A percentile compares a stretch with the other conserved stretches of the same genome.
Conservation (phyloP, 371 early-diverging fungal species). For the Circinella umbellata region DNA sequence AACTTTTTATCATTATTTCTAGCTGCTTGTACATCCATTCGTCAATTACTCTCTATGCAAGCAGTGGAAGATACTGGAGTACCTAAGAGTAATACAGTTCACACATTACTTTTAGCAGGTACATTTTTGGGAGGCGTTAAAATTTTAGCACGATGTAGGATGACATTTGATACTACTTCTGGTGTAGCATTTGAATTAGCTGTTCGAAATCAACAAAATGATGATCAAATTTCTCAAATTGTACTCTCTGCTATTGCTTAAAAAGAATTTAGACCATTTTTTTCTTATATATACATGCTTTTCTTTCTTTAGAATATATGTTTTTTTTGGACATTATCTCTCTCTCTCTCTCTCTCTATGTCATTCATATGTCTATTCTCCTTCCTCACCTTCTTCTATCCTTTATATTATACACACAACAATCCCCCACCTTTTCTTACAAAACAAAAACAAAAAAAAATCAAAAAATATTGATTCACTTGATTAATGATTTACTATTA, state of each 20-base stretch:
- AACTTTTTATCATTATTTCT: constrained; percentile 5
- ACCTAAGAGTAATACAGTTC: constrained; percentile 79
- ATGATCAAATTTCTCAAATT: constrained; percentile 69
- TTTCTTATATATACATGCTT: too few relatives aligned
- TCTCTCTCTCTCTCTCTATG: too few relatives aligned
- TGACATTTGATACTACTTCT: constrained; percentile 81
- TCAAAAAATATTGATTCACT: too few relatives aligned
- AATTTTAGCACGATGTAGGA: constrained; percentile 80
- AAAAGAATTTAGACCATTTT: background rate
- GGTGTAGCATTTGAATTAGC: constrained; percentile 94
- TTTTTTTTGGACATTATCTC: too few relatives aligned
- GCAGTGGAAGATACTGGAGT: constrained; percentile 73
- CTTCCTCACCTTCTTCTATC: too few relatives aligned
- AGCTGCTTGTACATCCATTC: constrained; percentile 73
- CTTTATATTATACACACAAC: too few relatives aligned
- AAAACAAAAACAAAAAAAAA: too few relatives aligned
- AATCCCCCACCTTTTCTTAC: too few relatives aligned
- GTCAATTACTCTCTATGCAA: constrained; percentile 86
- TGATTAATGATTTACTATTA: too few relatives aligned
- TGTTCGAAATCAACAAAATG: constrained; percentile 69
- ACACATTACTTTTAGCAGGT: constrained; percentile 86
- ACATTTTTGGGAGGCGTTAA: constrained; percentile 81
- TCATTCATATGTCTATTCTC: too few relatives aligned
- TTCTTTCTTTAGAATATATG: too few relatives aligned
- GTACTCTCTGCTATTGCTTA: constrained; percentile 78